Evolutionary conservation across 441 rosid genomes (phyloP).

Genomic region (Populus hybrid): DNA sequence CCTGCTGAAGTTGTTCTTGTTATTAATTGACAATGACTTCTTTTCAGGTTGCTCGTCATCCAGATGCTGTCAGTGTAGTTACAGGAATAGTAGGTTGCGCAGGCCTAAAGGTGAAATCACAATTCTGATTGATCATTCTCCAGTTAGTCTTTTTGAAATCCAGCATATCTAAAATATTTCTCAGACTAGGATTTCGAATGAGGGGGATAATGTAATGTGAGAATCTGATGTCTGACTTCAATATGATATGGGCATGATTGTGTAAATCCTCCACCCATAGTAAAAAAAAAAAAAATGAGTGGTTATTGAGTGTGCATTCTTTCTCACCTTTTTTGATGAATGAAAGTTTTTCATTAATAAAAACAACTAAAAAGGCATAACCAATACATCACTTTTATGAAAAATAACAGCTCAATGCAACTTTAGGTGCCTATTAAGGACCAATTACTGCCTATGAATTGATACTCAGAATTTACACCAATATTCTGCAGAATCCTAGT

Average conservation of each 20-base stretch:
- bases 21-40: conserved; percentile 14
- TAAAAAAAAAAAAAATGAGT: background rate
- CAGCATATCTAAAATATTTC: background rate
- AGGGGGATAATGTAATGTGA: no score
- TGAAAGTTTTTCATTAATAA: background rate
- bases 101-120: conserved; percentile 59
- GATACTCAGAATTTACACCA: background rate
- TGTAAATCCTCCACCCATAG: background rate
- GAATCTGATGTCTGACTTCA: no score
- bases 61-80: conserved; percentile 80
- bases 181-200: background rate
- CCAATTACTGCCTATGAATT: background rate
- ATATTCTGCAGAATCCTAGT: background rate
- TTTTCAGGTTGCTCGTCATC: conserved; percentile 86
- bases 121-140: background rate
- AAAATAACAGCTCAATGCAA: background rate
- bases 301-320: background rate
- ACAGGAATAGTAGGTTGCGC: conserved; percentile 98
- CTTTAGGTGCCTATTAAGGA: background rate
- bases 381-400: background rate
- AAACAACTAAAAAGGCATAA: background rate
- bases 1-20: conserved; percentile 5
- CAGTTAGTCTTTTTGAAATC: background rate
- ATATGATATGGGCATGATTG: background rate
- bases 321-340: background rate